Evolutionary conservation across 129 eudicot genomes (phyloP), one percentile per base, ranked within the genome.

Genomic region (Calendula officinalis): DNA sequence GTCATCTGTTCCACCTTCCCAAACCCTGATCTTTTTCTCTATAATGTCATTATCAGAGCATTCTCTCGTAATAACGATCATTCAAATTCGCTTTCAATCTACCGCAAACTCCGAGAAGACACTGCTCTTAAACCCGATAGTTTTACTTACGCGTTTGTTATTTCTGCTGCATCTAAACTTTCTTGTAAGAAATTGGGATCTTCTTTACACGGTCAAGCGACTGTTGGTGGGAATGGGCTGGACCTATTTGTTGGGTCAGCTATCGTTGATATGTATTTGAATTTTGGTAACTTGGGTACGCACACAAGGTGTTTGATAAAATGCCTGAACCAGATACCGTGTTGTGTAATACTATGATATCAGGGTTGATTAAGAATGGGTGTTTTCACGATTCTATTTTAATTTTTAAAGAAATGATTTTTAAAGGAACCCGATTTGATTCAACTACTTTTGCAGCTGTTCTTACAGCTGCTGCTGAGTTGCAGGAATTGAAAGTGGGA

Each of bases 211-310:
- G 92, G 81, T 66, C 84, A 94, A 16, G 83, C 77, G 9, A 57
- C 89, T 38, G 73, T 82, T 68, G 74, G 80, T 54, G 95, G 97
- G 57, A 53, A 39, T 74, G 88, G 70, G 3, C 40, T 77, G 57
- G 94, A 94, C 80, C 71, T 83, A 73, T 86, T 69, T 82, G 94
- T 89, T 35, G 95, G 95, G 67, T 83, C 99, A 15, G 76, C 90
- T 13, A 42, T 80, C 7, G 94, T 86, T 41, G 86, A 78, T 6
- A 78, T 89, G 97, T 94, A 94, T 33, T 47, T 80, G 48, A 82
- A 68, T 8, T 79, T 68, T 73, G 78, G 81, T 1, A 68, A 36
- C 7, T 63, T 82, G 10, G 75, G 56, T 59, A 75, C 68, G 97
- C 97, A 0, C 57, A 67, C 50, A 86, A 88, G 73, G 92, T 89